Conservation (phyloP, 2,329 filamentous ascomycete genomes). For the Ophioceras dolichostomum region DNA sequence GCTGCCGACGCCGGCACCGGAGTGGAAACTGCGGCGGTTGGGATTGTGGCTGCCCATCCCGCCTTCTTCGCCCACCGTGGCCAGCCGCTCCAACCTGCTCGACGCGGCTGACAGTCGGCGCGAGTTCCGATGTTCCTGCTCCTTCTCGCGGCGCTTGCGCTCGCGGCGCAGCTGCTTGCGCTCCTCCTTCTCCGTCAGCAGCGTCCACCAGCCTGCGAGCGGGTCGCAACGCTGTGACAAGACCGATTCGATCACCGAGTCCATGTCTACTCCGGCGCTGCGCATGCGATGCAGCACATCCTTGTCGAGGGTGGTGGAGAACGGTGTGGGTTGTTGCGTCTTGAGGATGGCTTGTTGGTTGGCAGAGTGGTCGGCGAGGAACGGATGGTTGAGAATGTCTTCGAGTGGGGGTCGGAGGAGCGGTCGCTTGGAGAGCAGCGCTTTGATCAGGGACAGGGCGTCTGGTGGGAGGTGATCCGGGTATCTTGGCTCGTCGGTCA, state of each 20-base stretch:
- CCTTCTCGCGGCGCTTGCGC: constrained; percentile 72
- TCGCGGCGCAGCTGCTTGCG: constrained; percentile 73
- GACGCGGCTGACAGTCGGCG: constrained; percentile 81
- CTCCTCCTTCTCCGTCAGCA: constrained; percentile 88
- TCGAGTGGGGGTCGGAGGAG: constrained; percentile 68
- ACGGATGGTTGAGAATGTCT: constrained; percentile 80
- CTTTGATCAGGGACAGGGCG: constrained; percentile 63
- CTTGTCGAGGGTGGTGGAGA: constrained; percentile 78
- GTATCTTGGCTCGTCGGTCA: constrained; percentile 75
- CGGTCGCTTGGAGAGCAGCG: constrained; percentile 82
- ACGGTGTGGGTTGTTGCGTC: constrained; percentile 66
- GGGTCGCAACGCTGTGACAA: constrained; percentile 80
- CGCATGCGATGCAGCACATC: constrained; percentile 88
- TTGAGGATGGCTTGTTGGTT: constrained; percentile 85
- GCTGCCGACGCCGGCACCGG: too few species aligned
- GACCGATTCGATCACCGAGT: constrained; percentile 89
- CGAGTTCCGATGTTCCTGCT: constrained; percentile 67
- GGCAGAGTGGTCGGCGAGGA: constrained; percentile 75
- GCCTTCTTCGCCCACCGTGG: constrained; percentile 70
- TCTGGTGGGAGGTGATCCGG: constrained; percentile 69
- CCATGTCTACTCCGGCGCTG: constrained; percentile 85
- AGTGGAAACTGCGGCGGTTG: too few species aligned
- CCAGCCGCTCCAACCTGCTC: constrained; percentile 70
- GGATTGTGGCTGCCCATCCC: constrained; percentile 16
- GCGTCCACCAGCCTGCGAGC: constrained; percentile 89